These are phyloP conservation scores for Gracilaria domingensis DNA, from an alignment of 23 red algal genomes.

Conservation along the genomic window DNA sequence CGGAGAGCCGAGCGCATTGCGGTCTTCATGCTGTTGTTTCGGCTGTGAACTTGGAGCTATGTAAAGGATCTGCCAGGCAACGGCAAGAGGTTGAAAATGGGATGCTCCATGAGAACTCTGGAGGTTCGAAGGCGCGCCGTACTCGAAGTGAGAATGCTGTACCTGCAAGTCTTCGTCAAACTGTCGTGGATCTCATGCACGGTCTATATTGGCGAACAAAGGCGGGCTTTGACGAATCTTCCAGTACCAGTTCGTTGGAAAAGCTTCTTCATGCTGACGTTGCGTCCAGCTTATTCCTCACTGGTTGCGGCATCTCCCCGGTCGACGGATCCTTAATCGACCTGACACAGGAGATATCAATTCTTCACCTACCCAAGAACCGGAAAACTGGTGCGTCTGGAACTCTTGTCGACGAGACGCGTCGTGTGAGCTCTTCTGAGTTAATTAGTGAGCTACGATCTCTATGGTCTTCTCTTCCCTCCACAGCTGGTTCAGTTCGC, in stretches of 20 bases:
- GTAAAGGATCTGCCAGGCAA: slow-evolving; percentile 4
- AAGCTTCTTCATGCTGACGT: slow-evolving; percentile 62
- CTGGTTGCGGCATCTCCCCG: slow-evolving; percentile 65
- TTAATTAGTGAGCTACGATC: slow-evolving; percentile 61
- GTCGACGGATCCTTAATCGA: slow-evolving; percentile 72
- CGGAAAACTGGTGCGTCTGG: slow-evolving; percentile 24
- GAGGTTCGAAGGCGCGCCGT: background rate
- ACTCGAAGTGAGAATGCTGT: background rate
- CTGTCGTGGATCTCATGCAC: slow-evolving; percentile 61
- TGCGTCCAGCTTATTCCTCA: slow-evolving; percentile 59
- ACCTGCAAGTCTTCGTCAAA: slow-evolving; percentile 37
- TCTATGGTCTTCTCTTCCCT: slow-evolving; percentile 63
- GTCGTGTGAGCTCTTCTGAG: slow-evolving; percentile 62
- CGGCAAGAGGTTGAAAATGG: slow-evolving; percentile 13
- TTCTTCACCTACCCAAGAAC: slow-evolving; percentile 44
- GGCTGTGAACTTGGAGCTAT: slow-evolving; percentile 18
- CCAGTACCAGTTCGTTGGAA: slow-evolving; percentile 47
- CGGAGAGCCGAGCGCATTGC: slow-evolving; percentile 70
- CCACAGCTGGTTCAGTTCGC: slow-evolving; percentile 42
- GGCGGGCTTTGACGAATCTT: slow-evolving; percentile 72
- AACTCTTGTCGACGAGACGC: slow-evolving; percentile 65
- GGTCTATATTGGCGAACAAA: slow-evolving; percentile 72
- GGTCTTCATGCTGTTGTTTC: slow-evolving; percentile 55
- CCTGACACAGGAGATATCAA: slow-evolving; percentile 21
- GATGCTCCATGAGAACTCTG: background rate